Evolutionary conservation across 441 rosid species (phyloP).

Genomic region (Populus hybrid): DNA sequence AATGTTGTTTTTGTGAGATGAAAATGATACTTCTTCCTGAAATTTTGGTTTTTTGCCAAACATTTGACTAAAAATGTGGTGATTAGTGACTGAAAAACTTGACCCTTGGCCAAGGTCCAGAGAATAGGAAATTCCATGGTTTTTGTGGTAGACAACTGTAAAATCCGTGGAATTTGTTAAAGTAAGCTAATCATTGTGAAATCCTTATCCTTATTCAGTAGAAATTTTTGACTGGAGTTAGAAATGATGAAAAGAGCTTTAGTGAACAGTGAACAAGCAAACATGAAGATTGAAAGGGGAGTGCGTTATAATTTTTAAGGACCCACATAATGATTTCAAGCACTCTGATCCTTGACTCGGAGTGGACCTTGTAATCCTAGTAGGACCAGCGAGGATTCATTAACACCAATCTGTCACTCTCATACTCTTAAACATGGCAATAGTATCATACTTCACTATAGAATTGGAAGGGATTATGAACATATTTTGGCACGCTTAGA

Average conservation of each 20-base stretch:
- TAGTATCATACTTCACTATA: neutral
- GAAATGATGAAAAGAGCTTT: neutral
- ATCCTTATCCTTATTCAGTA: neutral
- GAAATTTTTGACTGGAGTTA: slow-evolving; percentile 1
- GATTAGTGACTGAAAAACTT: neutral
- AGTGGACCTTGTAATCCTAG: slow-evolving; percentile 7
- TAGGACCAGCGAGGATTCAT: neutral
- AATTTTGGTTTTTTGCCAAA: neutral
- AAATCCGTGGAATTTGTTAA: neutral
- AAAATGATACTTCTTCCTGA: neutral
- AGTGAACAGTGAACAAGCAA: neutral
- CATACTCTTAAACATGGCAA: neutral
- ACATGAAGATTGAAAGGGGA: slow-evolving; percentile 26
- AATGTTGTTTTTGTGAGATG: neutral
- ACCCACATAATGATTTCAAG: slow-evolving; percentile 22
- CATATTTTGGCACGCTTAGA: slow-evolving; percentile 4
- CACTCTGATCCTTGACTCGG: slow-evolving; percentile 10
- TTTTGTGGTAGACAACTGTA: slow-evolving; percentile 10
- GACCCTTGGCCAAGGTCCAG: neutral
- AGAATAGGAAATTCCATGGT: neutral
- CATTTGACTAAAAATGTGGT: neutral
- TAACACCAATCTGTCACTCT: neutral
- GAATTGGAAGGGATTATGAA: neutral
- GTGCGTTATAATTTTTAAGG: slow-evolving; percentile 17
- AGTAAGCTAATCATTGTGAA: slow-evolving; percentile 10